phyloP scores from a whole-genome alignment of 129 eudicot genomes.

The Helichrysum umbraculigerum region DNA sequence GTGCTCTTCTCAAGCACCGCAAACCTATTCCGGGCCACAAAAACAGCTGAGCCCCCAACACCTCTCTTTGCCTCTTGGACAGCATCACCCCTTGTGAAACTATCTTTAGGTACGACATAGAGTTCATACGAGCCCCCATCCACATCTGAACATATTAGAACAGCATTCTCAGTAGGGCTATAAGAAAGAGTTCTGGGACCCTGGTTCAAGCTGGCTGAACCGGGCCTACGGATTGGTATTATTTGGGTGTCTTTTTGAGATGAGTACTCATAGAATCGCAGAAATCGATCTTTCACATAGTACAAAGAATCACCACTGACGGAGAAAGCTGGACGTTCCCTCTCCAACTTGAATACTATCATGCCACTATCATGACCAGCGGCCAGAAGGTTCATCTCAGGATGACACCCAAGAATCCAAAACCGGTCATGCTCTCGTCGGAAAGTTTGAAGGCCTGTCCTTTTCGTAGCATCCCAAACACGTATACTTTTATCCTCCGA shows the following conservation, averaged over 20 bases:
- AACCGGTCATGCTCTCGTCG: conserved; percentile 68
- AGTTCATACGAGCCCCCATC: conserved; percentile 75
- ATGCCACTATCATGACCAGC: conserved; percentile 76
- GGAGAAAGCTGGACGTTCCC: conserved; percentile 69
- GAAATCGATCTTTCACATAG: conserved; percentile 58
- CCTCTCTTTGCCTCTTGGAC: conserved; percentile 65
- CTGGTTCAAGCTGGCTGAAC: conserved; percentile 58
- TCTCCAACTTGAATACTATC: conserved; percentile 67
- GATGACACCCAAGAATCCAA: conserved; percentile 67
- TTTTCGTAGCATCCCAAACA: conserved; percentile 73
- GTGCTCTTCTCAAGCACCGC: conserved; percentile 70
- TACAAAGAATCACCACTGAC: conserved; percentile 48
- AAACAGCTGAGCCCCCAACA: conserved; percentile 58
- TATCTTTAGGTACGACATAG: conserved; percentile 55
- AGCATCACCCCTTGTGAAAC: conserved; percentile 46
- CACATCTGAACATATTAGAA: conserved; percentile 55
- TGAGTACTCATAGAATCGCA: conserved; percentile 56
- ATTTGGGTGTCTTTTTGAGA: conserved; percentile 61
- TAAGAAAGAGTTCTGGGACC: conserved; percentile 57
- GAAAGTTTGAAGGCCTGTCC: conserved; percentile 69
- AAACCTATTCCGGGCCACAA: conserved; percentile 61
- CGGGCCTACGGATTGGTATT: conserved; percentile 65
- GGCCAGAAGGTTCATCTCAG: conserved; percentile 68
- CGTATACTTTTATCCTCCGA: conserved; percentile 72
- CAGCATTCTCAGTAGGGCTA: conserved; percentile 66